Conservation (phyloP, 1,284 basidiomycete genomes). For the Vanrija humicola region DNA sequence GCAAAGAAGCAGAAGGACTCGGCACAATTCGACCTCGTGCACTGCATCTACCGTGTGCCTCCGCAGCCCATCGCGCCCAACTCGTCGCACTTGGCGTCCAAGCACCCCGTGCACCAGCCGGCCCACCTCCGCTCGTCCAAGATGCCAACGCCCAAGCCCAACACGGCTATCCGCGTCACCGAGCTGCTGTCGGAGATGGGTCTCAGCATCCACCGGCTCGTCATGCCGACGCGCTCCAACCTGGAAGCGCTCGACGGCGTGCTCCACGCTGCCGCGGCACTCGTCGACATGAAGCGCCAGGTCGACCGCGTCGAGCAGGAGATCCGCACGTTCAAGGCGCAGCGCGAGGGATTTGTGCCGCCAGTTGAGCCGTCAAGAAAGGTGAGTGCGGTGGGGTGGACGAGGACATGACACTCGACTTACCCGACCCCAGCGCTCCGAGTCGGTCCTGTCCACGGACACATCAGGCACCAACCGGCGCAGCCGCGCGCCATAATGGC, state of each 20-base stretch:
- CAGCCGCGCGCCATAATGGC: slow-evolving; percentile 7
- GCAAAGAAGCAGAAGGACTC: slow-evolving; percentile 38
- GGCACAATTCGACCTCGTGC: slow-evolving; percentile 27
- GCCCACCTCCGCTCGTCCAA: slow-evolving; percentile 78
- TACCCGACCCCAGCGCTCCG: slow-evolving; percentile 2
- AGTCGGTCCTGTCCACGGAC: slow-evolving; percentile 36
- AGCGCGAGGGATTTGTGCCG: slow-evolving; percentile 54
- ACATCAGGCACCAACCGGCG: slow-evolving; percentile 25
- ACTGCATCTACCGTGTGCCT: slow-evolving; percentile 46
- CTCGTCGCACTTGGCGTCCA: slow-evolving; percentile 31
- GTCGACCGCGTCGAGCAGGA: slow-evolving; percentile 82
- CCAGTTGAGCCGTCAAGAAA: slow-evolving; percentile 22
- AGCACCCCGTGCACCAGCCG: slow-evolving; percentile 58
- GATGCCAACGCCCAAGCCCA: slow-evolving; percentile 68
- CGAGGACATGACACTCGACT: background rate
- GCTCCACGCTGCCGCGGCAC: slow-evolving; percentile 62
- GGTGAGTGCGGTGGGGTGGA: slow-evolving; percentile 1
- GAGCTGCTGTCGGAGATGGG: slow-evolving; percentile 72
- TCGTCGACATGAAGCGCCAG: slow-evolving; percentile 83
- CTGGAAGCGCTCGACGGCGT: slow-evolving; percentile 67
- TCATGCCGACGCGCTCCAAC: slow-evolving; percentile 86
- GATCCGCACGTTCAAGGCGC: slow-evolving; percentile 63
- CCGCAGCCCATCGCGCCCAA: slow-evolving; percentile 19
- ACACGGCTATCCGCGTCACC: slow-evolving; percentile 65
- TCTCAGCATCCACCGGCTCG: slow-evolving; percentile 66